Conservation (phyloP, 768 basidiomycete genomes). For the Leccinum imitatum region DNA sequence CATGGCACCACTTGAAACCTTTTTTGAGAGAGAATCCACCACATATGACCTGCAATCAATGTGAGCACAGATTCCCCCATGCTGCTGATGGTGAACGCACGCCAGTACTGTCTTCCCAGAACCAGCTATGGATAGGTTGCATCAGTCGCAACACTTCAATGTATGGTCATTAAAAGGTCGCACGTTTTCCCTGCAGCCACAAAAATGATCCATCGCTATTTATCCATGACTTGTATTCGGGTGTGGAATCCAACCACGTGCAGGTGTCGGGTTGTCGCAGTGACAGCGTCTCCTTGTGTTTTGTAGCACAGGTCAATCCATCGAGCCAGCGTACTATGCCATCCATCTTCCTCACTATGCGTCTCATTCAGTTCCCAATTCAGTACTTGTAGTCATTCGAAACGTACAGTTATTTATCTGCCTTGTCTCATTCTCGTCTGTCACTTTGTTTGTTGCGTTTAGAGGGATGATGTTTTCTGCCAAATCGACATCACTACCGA, state of each 20-base stretch:
- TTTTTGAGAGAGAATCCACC: conserved; percentile 4
- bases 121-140: conserved; percentile 8
- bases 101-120: conserved; percentile 19
- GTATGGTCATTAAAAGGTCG: not conserved
- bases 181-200: conserved; percentile 23
- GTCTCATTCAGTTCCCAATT: not conserved
- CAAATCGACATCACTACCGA: not conserved
- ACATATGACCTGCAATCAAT: conserved; percentile 3
- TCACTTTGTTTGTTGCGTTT: not conserved
- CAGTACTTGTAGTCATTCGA: not conserved
- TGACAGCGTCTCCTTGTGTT: conserved; percentile 9
- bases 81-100: conserved; percentile 4
- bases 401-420: not conserved
- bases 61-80: not conserved
- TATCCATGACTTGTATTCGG: conserved; percentile 10
- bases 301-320: conserved; percentile 13
- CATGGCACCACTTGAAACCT: not conserved
- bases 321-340: conserved; percentile 9
- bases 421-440: not conserved
- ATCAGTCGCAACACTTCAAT: not conserved
- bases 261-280: conserved; percentile 16
- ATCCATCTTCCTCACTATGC: conserved; percentile 8
- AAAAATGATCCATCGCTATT: not conserved
- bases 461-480: not conserved
- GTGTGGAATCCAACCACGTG: conserved; percentile 5